phyloP scores from a whole-genome alignment of 495 filamentous ascomycete species.

The Margaritispora aquatica region DNA sequence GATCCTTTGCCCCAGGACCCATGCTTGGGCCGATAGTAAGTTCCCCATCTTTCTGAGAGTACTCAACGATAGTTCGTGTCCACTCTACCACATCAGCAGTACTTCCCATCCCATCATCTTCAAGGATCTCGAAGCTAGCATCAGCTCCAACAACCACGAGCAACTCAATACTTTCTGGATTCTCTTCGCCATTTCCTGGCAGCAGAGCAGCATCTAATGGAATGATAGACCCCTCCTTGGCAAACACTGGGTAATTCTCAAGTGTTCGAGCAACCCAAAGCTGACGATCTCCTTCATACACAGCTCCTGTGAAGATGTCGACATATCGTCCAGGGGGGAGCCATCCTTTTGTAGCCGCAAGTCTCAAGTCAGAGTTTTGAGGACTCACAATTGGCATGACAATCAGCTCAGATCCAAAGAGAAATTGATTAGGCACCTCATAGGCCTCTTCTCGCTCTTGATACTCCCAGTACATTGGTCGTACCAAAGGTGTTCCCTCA shows the following conservation, averaged over 20 bases:
- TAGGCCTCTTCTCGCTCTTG: slow-evolving; percentile 41
- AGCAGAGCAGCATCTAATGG: slow-evolving; percentile 39
- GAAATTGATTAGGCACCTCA: slow-evolving; percentile 43
- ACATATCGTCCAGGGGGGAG: slow-evolving; percentile 39
- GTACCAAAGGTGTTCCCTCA: slow-evolving; percentile 42
- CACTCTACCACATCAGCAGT: too few species aligned
- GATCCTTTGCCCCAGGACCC: too few species aligned
- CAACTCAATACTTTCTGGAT: slow-evolving; percentile 36
- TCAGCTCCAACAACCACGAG: slow-evolving; percentile 47
- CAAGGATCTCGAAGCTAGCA: slow-evolving; percentile 36
- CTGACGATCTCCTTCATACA: slow-evolving; percentile 46
- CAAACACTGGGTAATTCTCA: slow-evolving; percentile 41
- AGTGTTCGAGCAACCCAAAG: slow-evolving; percentile 39
- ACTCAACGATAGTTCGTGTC: too few species aligned
- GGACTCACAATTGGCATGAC: slow-evolving; percentile 46
- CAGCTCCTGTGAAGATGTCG: slow-evolving; percentile 43
- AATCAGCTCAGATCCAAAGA: slow-evolving; percentile 45
- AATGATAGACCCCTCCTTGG: slow-evolving; percentile 47
- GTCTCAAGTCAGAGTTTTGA: slow-evolving; percentile 29
- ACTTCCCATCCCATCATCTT: slow-evolving; percentile 27
- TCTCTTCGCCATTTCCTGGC: slow-evolving; percentile 35
- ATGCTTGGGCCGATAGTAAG: too few species aligned
- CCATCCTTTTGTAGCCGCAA: slow-evolving; percentile 40
- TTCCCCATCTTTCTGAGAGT: too few species aligned
- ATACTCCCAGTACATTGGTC: slow-evolving; percentile 56